phyloP scores from a whole-genome alignment of 768 basidiomycete genomes.

The Ephemerocybe angulata region DNA sequence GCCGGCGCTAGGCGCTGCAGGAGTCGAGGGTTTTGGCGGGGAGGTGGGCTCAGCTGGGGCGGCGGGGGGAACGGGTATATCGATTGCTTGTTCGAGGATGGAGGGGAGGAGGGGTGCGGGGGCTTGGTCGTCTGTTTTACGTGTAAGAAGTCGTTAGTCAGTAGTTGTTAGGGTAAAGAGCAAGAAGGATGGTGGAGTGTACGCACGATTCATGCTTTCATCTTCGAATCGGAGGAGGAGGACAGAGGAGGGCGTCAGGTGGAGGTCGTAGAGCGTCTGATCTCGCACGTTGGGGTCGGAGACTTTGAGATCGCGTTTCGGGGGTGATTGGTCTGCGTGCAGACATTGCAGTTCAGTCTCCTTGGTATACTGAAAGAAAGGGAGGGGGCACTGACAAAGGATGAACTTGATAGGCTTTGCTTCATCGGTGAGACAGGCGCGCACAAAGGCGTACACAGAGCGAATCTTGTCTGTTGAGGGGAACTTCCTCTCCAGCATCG shows the following conservation, averaged over 20 bases:
- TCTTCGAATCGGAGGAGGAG: constrained; percentile 76
- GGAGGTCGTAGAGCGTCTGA: constrained; percentile 61
- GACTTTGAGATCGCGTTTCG: constrained; percentile 78
- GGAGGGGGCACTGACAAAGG: constrained; percentile 56
- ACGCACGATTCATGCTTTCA: constrained; percentile 63
- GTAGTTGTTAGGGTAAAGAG: neutral
- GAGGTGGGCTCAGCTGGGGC: constrained; percentile 13
- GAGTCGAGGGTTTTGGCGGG: neutral
- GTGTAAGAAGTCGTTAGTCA: neutral
- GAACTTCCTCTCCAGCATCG: constrained; percentile 75
- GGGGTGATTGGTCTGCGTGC: constrained; percentile 69
- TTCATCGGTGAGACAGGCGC: constrained; percentile 65
- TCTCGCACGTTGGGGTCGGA: constrained; percentile 73
- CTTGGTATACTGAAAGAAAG: neutral
- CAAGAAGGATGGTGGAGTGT: neutral
- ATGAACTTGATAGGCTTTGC: constrained; percentile 78
- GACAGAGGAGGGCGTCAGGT: constrained; percentile 77
- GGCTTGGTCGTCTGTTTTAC: constrained; percentile 41
- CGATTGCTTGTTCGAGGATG: constrained; percentile 56
- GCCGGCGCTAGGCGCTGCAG: neutral
- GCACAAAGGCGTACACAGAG: constrained; percentile 82
- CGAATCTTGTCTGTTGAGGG: constrained; percentile 76
- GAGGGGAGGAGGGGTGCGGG: constrained; percentile 62
- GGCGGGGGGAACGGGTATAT: constrained; percentile 53
- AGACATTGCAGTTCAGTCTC: neutral